Base-by-base conservation (phyloP, 495 filamentous ascomycete species). In the Stereocaulon alpinum region DNA sequence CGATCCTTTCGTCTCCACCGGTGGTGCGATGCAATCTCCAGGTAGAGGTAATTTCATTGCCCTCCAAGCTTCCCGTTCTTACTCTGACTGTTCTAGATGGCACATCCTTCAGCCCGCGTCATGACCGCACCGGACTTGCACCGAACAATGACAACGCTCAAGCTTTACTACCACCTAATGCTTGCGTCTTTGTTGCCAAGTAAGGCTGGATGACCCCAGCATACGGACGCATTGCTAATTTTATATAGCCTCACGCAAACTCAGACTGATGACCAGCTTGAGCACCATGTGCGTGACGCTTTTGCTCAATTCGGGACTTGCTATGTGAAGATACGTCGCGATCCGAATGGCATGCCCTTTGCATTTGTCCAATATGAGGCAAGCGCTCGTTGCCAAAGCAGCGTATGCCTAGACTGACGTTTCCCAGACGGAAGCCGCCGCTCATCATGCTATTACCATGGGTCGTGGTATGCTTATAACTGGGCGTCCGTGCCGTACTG, bases 131-230 rank as follows among this genome's bases (percentile, higher is more conserved):
- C 24, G 61, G 61, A 20, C 45, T 64, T 27, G 49, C 56, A 37
- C 59, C 72, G 53, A 66, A 68, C 9, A 66, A 70, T 55, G 69
- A 77, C n/a, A 82, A 83, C 58, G 77, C 80, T n/a, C 83, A 85
- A 61, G 71, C 70, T 6, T 66, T 80, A 49, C 81, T 79, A 50
- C 76, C 77, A 7, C 71, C 80, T 3, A 73, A 71, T 34, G 75
- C 78, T 59, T 84, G 83, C 61, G 73, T 85, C 17, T 85, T 86
- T 60, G 80, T 85, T 47, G 83, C 83, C 11, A 86, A 86, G 82
- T 84, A 73, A 71, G 78, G 76, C 20, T 29, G 14, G 5, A 29
- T 55, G 32, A n/a, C 17, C 32, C 11, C 7, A 27, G 44, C 14
- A 29, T 45, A 6, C 37, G 18, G 24, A 34, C 42, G 40, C 11